Evolutionary conservation across 2,329 filamentous ascomycete genomes (phyloP).

Genomic region (Aspergillus felis): DNA sequence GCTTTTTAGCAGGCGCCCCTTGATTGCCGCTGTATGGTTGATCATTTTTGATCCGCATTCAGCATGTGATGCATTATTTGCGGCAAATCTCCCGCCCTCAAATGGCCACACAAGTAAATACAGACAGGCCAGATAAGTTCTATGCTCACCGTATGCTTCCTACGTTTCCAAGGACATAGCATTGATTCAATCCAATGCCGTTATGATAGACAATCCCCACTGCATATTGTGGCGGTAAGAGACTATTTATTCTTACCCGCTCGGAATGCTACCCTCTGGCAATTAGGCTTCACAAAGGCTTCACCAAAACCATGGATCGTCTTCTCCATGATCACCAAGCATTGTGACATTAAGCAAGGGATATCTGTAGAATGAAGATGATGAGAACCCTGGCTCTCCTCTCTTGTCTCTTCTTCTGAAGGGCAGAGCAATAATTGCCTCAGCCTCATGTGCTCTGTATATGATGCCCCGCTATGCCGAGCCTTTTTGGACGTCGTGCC

Average conservation of each 20-base stretch:
- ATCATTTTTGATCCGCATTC: neutral
- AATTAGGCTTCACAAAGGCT: neutral
- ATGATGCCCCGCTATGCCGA: conserved; percentile 12
- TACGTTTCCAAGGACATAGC: neutral
- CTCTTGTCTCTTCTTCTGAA: neutral
- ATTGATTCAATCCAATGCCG: neutral
- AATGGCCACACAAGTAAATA: neutral
- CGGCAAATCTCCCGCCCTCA: neutral
- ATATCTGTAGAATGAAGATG: neutral
- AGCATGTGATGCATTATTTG: neutral
- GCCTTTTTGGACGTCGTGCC: conserved; percentile 3
- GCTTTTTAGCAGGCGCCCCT: neutral
- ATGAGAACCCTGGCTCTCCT: neutral
- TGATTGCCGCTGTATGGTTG: neutral
- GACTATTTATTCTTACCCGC: neutral
- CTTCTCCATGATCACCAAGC: neutral
- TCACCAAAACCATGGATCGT: neutral
- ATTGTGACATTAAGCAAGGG: neutral
- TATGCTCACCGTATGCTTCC: neutral
- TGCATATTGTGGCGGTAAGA: neutral
- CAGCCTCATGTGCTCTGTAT: neutral
- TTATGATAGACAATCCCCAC: neutral
- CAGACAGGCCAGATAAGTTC: neutral
- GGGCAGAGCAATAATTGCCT: neutral
- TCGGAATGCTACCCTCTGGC: neutral